Evolutionary conservation across 169 alveolate genomes (phyloP), one percentile per base, ranked within the genome.

Genomic region (Babesia gibsoni): DNA sequence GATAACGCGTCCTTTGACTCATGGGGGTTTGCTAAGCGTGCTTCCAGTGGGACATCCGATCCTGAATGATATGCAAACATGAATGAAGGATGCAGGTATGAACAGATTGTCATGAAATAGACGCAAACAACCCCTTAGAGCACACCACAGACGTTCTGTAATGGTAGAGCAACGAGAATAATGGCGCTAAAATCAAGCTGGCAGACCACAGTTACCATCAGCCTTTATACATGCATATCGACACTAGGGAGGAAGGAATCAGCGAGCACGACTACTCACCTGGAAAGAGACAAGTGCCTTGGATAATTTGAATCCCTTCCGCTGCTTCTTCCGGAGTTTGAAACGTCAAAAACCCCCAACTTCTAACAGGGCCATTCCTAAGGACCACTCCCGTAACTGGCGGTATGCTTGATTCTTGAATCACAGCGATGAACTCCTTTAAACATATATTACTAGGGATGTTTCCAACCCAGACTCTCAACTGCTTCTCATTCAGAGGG

Each of bases 21-120:
- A 56, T 53, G 85, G 6, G 85, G 85, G 43, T 52, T 77, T n/a
- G 81, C 85, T 23, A 77, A 77, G 6, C 81, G 61, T 18, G 82
- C 85, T 53, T 77, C 81, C 46, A 77, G n/a, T 10, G 75, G 46
- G n/a, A 66, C 20, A 3, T 65, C 85, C 6, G 80, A 61, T 25
- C 67, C 85, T 77, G 58, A 16, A 35, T 12, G 39, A 16, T 10
- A 10, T 6, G 8, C 18, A 22, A 52, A 12, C 42, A n/a, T n/a
- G n/a, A n/a, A n/a, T n/a, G n/a, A n/a, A n/a, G n/a, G n/a, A n/a
- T n/a, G n/a, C n/a, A n/a, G n/a, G n/a, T n/a, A n/a, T n/a, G n/a
- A n/a, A n/a, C n/a, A n/a, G n/a, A n/a, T n/a, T n/a, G n/a, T n/a
- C n/a, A n/a, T n/a, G n/a, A n/a, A n/a, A n/a, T n/a, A n/a, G n/a